Evolutionary conservation across 2,329 filamentous ascomycete species (phyloP).

Genomic region (Fusarium udum): DNA sequence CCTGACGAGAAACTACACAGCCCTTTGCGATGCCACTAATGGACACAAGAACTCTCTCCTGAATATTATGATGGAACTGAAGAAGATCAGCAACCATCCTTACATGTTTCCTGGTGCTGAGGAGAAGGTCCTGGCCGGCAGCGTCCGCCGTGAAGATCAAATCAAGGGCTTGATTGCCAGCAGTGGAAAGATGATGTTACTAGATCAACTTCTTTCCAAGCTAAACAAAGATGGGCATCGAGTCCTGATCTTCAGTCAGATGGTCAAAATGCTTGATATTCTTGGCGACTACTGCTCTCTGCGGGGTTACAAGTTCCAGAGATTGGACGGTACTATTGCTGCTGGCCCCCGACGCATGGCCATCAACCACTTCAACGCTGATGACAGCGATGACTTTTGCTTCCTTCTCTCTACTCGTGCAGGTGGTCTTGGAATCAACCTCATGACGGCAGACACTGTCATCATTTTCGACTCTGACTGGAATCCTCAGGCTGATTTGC

Average conservation of each 20-base stretch:
- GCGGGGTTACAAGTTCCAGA: slow-evolving; percentile 93
- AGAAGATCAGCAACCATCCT: slow-evolving; percentile 98
- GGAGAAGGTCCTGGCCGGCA: slow-evolving; percentile 84
- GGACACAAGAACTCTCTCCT: slow-evolving; percentile 94
- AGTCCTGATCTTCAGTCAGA: slow-evolving; percentile 98
- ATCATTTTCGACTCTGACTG: slow-evolving; percentile 98
- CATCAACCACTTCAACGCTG: slow-evolving; percentile 99
- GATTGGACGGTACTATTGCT: slow-evolving; percentile 93
- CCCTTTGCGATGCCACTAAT: slow-evolving; percentile 86
- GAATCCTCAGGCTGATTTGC: slow-evolving; percentile 98
- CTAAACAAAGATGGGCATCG: slow-evolving; percentile 93
- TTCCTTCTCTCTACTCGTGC: slow-evolving; percentile 95
- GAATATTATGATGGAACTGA: slow-evolving; percentile 99
- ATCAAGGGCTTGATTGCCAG: slow-evolving; percentile 94
- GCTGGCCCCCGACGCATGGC: slow-evolving; percentile 88
- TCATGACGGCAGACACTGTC: slow-evolving; percentile 98
- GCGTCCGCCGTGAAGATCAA: slow-evolving; percentile 84
- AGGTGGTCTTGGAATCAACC: slow-evolving; percentile 96
- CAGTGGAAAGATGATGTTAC: slow-evolving; percentile 99
- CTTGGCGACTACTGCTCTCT: slow-evolving; percentile 92
- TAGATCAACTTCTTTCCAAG: slow-evolving; percentile 94
- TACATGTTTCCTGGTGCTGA: slow-evolving; percentile 98
- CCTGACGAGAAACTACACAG: slow-evolving; percentile 93
- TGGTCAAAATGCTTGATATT: slow-evolving; percentile 99
- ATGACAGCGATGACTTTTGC: slow-evolving; percentile 93